These are phyloP conservation scores for Helotiales sp. DNA, from an alignment of 2,329 filamentous ascomycete genomes.

Conservation along the genomic window DNA sequence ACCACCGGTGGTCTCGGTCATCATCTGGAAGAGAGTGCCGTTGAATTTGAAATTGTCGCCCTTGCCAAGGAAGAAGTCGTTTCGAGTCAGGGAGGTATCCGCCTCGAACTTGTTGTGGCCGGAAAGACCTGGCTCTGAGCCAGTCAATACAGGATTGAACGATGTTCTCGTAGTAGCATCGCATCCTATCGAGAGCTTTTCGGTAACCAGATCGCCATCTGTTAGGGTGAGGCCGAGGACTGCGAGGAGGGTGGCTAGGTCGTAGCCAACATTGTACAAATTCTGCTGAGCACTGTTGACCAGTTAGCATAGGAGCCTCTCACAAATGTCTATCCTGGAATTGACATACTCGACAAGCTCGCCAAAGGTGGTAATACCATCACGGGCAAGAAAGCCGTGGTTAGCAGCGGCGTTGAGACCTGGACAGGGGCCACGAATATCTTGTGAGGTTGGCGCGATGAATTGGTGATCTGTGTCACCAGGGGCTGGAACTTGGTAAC, in stretches of 20 bases:
- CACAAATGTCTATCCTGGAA: too few species aligned
- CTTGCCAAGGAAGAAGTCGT: conserved; percentile 28
- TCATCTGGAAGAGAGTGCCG: conserved; percentile 35
- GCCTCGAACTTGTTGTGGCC: conserved; percentile 29
- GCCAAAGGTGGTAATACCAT: conserved; percentile 35
- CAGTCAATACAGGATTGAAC: conserved; percentile 15
- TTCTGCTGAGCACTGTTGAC: conserved; percentile 31
- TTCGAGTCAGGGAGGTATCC: conserved; percentile 26
- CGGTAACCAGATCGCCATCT: conserved; percentile 27
- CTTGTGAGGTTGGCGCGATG: conserved; percentile 26
- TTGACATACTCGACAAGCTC: conserved; percentile 32
- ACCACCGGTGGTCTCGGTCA: conserved; percentile 34
- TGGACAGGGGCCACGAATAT: conserved; percentile 44
- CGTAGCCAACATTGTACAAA: conserved; percentile 28
- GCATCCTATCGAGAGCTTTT: conserved; percentile 29
- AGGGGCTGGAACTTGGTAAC: conserved; percentile 44
- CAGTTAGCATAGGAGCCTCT: too few species aligned
- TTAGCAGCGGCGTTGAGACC: conserved; percentile 44
- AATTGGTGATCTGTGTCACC: conserved; percentile 32
- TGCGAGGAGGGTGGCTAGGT: conserved; percentile 24
- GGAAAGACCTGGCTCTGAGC: conserved; percentile 25
- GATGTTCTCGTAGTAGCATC: conserved; percentile 35
- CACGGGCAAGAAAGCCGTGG: conserved; percentile 41
- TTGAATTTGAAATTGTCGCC: conserved; percentile 29
- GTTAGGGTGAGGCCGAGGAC: conserved; percentile 23